Conservation (phyloP, 2,329 filamentous ascomycete genomes). For the Elsinoe batatas region DNA sequence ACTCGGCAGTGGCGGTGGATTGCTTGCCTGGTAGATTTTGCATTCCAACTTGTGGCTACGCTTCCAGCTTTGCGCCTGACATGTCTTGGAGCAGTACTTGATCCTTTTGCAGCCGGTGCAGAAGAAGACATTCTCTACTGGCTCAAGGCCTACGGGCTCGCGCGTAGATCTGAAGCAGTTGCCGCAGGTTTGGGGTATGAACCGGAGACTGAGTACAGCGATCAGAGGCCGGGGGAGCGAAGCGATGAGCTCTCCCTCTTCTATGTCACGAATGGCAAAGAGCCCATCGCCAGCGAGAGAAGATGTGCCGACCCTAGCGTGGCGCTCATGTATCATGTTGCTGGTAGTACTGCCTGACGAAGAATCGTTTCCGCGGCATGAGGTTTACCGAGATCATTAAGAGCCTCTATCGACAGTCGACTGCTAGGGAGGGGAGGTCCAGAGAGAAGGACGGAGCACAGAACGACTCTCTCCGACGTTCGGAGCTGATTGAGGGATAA, state of each 20-base stretch:
- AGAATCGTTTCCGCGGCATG: too few species aligned
- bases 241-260: conserved; percentile 40
- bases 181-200: conserved; percentile 47
- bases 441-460: too few species aligned
- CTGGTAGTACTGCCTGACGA: too few species aligned
- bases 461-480: too few species aligned
- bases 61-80: conserved; percentile 51
- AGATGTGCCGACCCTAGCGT: conserved; percentile 18
- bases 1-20: conserved; percentile 39
- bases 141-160: conserved; percentile 19
- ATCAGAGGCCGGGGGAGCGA: conserved; percentile 43
- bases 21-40: conserved; percentile 35
- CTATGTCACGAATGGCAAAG: conserved; percentile 42
- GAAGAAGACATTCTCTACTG: conserved; percentile 34
- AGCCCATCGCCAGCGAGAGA: conserved; percentile 41
- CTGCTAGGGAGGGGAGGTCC: too few species aligned
- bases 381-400: too few species aligned
- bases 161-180: conserved; percentile 42
- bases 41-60: conserved; percentile 52
- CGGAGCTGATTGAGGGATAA: too few species aligned
- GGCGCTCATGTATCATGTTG: not conserved
- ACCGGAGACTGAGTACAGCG: conserved; percentile 43
- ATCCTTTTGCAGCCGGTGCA: conserved; percentile 50
- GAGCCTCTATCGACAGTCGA: too few species aligned
- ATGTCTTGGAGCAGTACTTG: conserved; percentile 49